Evolutionary conservation across 495 filamentous ascomycete genomes (phyloP).

Genomic region (Cercophora scortea): DNA sequence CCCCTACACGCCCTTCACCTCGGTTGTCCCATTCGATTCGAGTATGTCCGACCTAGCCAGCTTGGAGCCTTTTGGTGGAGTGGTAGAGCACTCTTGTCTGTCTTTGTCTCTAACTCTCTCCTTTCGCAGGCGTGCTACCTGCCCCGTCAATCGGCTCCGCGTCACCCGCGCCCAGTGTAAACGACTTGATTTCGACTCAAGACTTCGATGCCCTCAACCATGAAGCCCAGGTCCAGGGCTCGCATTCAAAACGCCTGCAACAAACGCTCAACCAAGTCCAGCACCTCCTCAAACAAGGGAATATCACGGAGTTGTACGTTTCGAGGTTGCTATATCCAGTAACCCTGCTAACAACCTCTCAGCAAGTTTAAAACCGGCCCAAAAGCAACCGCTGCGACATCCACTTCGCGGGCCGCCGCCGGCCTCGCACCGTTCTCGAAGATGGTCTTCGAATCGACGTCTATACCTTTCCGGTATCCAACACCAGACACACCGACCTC

Average conservation of each 20-base stretch:
- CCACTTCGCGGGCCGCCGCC: conserved; percentile 16
- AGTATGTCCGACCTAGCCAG: conserved; percentile 40
- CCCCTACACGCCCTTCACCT: conserved; percentile 85
- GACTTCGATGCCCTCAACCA: conserved; percentile 45
- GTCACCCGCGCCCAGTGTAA: conserved; percentile 37
- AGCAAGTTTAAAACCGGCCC: conserved; percentile 63
- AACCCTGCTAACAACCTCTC: conserved; percentile 10
- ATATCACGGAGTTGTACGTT: conserved; percentile 66
- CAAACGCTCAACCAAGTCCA: conserved; percentile 57
- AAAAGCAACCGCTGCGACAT: conserved; percentile 8
- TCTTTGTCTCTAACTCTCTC: conserved; percentile 2
- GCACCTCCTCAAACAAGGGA: conserved; percentile 57
- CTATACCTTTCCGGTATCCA: conserved; percentile 29
- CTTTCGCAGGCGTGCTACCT: conserved; percentile 55
- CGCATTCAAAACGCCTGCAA: conserved; percentile 32
- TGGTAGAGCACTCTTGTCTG: too few relatives aligned
- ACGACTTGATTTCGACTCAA: conserved; percentile 33
- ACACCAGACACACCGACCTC: conserved; percentile 20
- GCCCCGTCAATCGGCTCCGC: conserved; percentile 51
- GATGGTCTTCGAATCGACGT: conserved; percentile 35
- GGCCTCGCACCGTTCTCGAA: conserved; percentile 34
- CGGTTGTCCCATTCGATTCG: conserved; percentile 77
- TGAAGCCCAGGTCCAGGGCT: conserved; percentile 33
- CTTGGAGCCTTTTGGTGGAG: background rate
- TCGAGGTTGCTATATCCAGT: background rate